A percentile compares a stretch with the other conserved stretches of the same genome.
These are phyloP conservation scores for Neospora caninum DNA, from an alignment of 169 alveolate species.

Conservation along the genomic window DNA sequence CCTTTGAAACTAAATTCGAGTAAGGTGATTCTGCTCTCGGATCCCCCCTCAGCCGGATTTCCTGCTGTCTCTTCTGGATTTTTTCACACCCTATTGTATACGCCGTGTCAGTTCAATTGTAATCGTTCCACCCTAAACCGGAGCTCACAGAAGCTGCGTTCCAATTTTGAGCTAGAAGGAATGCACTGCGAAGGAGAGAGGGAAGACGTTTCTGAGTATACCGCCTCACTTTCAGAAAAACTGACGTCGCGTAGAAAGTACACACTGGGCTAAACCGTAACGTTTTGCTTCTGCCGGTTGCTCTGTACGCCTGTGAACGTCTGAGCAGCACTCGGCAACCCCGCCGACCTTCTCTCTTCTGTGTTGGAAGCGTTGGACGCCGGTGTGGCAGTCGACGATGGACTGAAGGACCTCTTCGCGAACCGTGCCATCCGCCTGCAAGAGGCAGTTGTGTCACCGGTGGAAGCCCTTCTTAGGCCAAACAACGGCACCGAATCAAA, in stretches of 20 bases:
- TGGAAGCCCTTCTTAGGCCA: not conserved
- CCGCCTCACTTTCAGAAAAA: too few relatives aligned
- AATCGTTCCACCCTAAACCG: not conserved
- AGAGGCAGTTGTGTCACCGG: not conserved
- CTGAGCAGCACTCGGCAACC: not conserved
- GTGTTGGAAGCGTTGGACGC: not conserved
- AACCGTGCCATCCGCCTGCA: not conserved
- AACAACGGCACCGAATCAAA: not conserved
- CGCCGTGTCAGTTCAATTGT: not conserved
- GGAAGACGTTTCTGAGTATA: too few relatives aligned
- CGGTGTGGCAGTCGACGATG: not conserved
- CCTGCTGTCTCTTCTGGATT: too few relatives aligned
- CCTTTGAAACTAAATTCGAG: not conserved
- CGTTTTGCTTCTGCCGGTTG: not conserved
- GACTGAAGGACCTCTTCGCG: constrained; percentile 4
- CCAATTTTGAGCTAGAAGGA: too few relatives aligned
- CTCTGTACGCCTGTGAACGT: not conserved
- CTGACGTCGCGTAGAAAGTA: too few relatives aligned
- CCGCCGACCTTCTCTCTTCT: not conserved
- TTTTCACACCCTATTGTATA: too few relatives aligned
- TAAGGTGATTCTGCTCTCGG: not conserved
- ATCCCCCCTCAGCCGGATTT: too few relatives aligned
- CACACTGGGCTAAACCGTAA: not conserved
- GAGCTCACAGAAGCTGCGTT: too few relatives aligned
- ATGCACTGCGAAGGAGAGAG: too few relatives aligned